Base-by-base conservation (phyloP, 768 basidiomycete genomes). In the Amanita pseudoporphyria region DNA sequence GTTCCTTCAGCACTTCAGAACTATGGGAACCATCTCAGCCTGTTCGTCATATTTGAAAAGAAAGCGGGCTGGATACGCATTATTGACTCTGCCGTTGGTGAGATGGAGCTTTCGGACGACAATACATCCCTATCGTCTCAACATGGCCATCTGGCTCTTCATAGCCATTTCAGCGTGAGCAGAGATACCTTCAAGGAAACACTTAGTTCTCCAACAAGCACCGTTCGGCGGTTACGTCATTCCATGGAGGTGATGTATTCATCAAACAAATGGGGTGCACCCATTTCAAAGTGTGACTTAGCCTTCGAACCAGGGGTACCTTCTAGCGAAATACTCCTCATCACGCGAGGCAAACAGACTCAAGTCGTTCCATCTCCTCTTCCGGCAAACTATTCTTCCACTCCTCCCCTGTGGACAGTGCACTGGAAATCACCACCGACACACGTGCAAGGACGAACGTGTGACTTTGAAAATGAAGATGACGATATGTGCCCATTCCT, bases 41-140 rank as follows among this genome's bases (percentile, higher is more conserved):
- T 92, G n/a, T 90, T 90, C 59, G 79, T 87, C 50, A 68, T 82
- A 19, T 92, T 92, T 60, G 89, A 92, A 63, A 91, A 91, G 67
- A 92, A 87, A 59, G 87, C 87, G 2, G 78, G 81, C n/a, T 68
- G 87, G 64, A 89, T 92, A 56, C 83, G 89, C 18, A 61, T 91
- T 19, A 77, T 79, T 5, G 88, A 91, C 62, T 79, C 89, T 26
- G 81, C 84, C 19, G 89, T 89, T 6, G 78, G 82, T 30, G 89
- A 92, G 61, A 71, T 91, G 21, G 81, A 85, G 36, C 64, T 89
- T 48, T 75, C 71, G 53, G 73, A 74, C 33, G 69, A 68, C 28
- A 64, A 63, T 3, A 62, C 64, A 21, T 58, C 64, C 52, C 59
- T 60, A 56, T 47, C 54, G 45, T 51, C 54, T 38, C 53, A 58